These are phyloP conservation scores for Flaveria linearis DNA, from an alignment of 129 eudicot genomes.

Conservation along the genomic window DNA sequence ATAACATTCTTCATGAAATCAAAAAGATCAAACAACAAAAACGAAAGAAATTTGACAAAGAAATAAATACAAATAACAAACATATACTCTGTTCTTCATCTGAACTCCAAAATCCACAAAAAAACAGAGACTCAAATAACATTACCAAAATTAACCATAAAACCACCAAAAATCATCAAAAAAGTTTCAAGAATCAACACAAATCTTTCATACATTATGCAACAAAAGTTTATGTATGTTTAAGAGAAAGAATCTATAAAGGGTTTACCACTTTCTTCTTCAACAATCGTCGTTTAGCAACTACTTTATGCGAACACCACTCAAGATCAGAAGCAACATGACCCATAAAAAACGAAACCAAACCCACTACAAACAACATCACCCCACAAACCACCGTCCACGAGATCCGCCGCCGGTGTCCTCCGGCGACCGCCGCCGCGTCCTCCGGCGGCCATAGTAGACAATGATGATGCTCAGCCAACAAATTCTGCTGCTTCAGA, in stretches of 20 bases:
- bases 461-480: conserved; percentile 37
- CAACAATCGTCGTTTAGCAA: conserved; percentile 43
- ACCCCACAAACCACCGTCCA: conserved; percentile 85
- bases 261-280: conserved; percentile 46
- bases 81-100: not conserved
- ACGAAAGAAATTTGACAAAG: not conserved
- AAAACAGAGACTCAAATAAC: not conserved
- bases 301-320: conserved; percentile 62
- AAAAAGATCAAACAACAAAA: conserved; percentile 1
- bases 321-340: conserved; percentile 87
- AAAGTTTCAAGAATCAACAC: not conserved
- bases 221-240: not conserved
- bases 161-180: not conserved
- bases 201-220: conserved; percentile 12
- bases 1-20: not conserved
- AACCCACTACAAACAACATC: conserved; percentile 69
- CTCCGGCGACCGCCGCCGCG: conserved; percentile 31
- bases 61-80: conserved; percentile 9
- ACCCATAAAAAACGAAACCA: conserved; percentile 71
- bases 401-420: conserved; percentile 49
- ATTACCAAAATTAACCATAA: conserved; percentile 1
- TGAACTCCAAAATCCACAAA: conserved; percentile 7
- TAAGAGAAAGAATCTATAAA: conserved; percentile 2
- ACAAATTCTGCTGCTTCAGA: conserved; percentile 28
- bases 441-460: conserved; percentile 47